These are phyloP conservation scores for Tilletia walkeri DNA, from an alignment of 1,284 basidiomycete species.

Conservation along the genomic window DNA sequence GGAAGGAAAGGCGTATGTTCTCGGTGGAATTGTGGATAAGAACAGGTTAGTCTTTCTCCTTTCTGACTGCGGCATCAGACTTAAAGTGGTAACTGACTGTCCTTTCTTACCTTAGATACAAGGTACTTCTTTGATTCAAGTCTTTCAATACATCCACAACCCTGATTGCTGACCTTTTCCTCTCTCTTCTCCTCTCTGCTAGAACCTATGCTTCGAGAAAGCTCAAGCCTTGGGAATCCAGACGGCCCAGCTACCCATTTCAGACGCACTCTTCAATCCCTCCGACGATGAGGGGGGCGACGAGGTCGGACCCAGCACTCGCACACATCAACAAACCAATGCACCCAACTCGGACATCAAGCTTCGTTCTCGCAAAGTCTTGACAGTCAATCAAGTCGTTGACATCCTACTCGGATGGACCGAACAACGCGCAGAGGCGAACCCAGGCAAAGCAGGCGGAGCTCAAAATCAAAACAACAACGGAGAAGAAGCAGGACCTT, in stretches of 20 bases:
- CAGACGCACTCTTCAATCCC: constrained; percentile 71
- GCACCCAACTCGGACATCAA: too few relatives aligned
- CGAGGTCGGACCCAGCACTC: too few relatives aligned
- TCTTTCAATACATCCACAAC: background rate
- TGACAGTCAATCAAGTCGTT: constrained; percentile 93
- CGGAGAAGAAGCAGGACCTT: constrained; percentile 23
- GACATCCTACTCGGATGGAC: constrained; percentile 89
- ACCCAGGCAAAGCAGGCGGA: too few relatives aligned
- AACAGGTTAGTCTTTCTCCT: constrained; percentile 60
- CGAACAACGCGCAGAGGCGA: constrained; percentile 58
- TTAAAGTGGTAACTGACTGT: background rate
- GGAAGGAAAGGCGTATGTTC: constrained; percentile 84
- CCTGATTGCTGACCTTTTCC: background rate
- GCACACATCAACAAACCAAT: too few relatives aligned
- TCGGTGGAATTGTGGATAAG: constrained; percentile 93
- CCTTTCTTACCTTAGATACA: constrained; percentile 13
- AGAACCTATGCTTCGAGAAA: constrained; percentile 71
- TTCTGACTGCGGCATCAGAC: background rate
- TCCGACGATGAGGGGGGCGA: constrained; percentile 16
- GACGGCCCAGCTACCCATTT: constrained; percentile 88
- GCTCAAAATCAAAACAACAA: background rate
- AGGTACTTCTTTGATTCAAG: background rate
- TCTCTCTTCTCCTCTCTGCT: background rate
- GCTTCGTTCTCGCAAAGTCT: constrained; percentile 78
- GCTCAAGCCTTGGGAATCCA: constrained; percentile 72